phyloP scores from a whole-genome alignment of 768 basidiomycete species.

The Dentipellis sp. region DNA sequence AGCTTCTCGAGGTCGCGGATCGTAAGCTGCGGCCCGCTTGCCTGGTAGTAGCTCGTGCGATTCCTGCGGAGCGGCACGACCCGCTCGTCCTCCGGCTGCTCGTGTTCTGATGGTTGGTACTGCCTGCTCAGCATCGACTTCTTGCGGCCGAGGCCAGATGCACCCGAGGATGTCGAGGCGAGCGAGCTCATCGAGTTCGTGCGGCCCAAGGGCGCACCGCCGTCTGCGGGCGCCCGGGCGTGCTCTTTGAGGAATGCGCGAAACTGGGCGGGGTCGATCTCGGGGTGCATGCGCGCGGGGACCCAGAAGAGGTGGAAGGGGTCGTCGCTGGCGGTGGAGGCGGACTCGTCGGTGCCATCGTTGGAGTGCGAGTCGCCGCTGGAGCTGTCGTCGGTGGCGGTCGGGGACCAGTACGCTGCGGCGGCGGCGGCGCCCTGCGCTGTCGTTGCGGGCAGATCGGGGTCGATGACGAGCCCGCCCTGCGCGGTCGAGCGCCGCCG shows the following conservation, averaged over 20 bases:
- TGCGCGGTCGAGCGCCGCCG: conserved; percentile 71
- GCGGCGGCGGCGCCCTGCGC: conserved; percentile 37
- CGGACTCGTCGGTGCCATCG: conserved; percentile 30
- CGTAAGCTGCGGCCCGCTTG: conserved; percentile 78
- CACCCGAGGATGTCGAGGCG: conserved; percentile 15
- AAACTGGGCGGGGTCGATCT: conserved; percentile 96
- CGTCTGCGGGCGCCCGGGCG: conserved; percentile 48
- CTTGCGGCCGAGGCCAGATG: conserved; percentile 62
- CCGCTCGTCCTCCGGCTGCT: conserved; percentile 55
- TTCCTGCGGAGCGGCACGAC: conserved; percentile 64
- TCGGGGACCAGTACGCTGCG: conserved; percentile 20
- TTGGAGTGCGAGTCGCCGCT: conserved; percentile 29
- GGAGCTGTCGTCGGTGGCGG: conserved; percentile 33
- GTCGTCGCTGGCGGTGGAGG: conserved; percentile 47
- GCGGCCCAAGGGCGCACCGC: conserved; percentile 23
- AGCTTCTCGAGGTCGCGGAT: conserved; percentile 91
- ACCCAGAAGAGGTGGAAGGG: conserved; percentile 97
- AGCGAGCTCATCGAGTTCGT: conserved; percentile 33
- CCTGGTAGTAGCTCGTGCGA: conserved; percentile 56
- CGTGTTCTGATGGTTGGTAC: conserved; percentile 75
- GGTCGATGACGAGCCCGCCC: conserved; percentile 72
- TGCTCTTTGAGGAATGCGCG: conserved; percentile 93
- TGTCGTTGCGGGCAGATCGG: conserved; percentile 78
- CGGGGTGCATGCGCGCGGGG: conserved; percentile 91
- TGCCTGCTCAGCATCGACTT: conserved; percentile 92